These are phyloP conservation scores for Elaeis guineensis DNA, from an alignment of 176 grass and related monocot species.

Conservation along the genomic window DNA sequence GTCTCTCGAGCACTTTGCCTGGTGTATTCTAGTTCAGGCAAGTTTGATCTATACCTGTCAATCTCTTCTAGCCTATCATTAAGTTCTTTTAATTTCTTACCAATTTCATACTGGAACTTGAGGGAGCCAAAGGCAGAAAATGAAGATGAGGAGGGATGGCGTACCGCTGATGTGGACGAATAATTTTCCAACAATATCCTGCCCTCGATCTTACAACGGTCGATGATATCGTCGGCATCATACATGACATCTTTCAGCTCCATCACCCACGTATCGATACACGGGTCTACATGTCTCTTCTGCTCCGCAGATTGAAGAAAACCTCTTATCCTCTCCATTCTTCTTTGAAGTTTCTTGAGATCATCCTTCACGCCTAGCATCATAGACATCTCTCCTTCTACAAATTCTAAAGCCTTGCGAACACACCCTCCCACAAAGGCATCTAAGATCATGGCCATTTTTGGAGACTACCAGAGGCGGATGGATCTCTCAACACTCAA, in stretches of 20 bases:
- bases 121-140: neutral
- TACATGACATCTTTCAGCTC: slow-evolving; percentile 34
- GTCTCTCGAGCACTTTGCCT: rapidly evolving
- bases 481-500: no score
- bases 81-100: neutral
- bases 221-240: slow-evolving; percentile 34
- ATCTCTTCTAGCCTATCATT: neutral
- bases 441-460: no score
- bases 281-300: slow-evolving; percentile 8
- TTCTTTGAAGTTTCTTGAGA: neutral
- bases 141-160: neutral
- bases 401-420: neutral
- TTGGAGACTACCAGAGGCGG: no score
- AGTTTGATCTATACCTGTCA: neutral
- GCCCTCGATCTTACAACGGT: slow-evolving; percentile 19
- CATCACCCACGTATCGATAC: slow-evolving; percentile 22
- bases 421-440: neutral
- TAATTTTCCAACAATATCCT: neutral
- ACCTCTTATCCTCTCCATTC: slow-evolving; percentile 6
- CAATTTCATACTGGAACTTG: neutral
- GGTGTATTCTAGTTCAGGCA: neutral
- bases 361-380: slow-evolving; percentile 24
- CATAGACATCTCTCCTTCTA: slow-evolving; percentile 1
- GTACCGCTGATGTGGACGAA: neutral
- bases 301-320: slow-evolving; percentile 17